A percentile compares a stretch with the other conserved stretches of the same genome.
Evolutionary conservation across 2,329 filamentous ascomycete genomes (phyloP).

Genomic region (Botrytis squamosa): DNA sequence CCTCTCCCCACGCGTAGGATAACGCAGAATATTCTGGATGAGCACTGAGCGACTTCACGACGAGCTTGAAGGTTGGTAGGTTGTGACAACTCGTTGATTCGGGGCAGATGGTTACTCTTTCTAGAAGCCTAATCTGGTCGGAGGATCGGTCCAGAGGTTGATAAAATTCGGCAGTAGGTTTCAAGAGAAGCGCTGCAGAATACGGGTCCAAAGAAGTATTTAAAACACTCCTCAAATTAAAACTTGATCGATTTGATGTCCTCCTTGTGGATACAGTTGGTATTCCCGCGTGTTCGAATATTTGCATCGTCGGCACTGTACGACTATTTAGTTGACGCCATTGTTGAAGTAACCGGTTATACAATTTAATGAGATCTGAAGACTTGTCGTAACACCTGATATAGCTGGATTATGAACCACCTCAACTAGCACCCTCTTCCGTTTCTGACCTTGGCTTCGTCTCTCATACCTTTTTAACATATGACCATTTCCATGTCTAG

Average conservation of each 20-base stretch:
- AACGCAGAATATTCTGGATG: background rate
- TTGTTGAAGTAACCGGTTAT: background rate
- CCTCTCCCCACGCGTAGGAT: background rate
- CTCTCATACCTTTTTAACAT: background rate
- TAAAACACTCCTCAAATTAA: accelerated
- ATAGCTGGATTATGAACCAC: background rate
- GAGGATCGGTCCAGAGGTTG: background rate
- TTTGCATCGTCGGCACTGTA: background rate
- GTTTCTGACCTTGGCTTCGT: background rate
- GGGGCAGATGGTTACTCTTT: accelerated
- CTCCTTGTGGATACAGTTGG: background rate
- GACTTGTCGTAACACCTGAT: background rate
- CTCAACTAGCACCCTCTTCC: background rate
- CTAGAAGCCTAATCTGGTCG: background rate
- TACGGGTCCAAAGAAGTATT: background rate
- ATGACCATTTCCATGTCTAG: too few relatives aligned
- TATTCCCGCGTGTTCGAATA: background rate
- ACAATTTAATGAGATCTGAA: background rate
- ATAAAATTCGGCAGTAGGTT: background rate
- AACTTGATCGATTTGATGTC: background rate
- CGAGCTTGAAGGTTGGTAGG: background rate
- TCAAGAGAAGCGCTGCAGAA: background rate
- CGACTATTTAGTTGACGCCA: accelerated
- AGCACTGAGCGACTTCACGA: background rate
- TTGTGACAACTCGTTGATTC: background rate